phyloP scores from a whole-genome alignment of 441 rosid genomes.

The Croton setiger region DNA sequence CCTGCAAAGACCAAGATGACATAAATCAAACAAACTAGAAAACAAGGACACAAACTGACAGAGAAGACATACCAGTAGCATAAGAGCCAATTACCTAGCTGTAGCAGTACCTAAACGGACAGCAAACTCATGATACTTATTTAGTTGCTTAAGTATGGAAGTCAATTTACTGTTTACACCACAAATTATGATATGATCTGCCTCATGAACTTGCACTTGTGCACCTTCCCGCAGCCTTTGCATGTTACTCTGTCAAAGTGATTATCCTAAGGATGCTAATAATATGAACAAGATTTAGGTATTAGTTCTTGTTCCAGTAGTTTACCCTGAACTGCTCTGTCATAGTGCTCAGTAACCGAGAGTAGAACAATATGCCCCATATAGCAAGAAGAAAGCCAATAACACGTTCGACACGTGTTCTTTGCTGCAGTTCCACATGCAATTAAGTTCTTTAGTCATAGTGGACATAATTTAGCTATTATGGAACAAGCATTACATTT shows the following conservation, averaged over 20 bases:
- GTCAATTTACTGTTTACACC: slow-evolving; percentile 80
- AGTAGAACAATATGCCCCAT: slow-evolving; percentile 95
- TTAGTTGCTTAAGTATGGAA: slow-evolving; percentile 81
- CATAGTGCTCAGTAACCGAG: slow-evolving; percentile 95
- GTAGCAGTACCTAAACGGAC: slow-evolving; percentile 96
- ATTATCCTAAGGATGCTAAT: slow-evolving; percentile 23
- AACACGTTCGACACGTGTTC: slow-evolving; percentile 79
- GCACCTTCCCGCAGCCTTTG: slow-evolving; percentile 95
- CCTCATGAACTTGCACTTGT: slow-evolving; percentile 87
- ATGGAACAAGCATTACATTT: slow-evolving; percentile 13
- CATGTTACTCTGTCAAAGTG: slow-evolving; percentile 71
- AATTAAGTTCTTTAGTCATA: slow-evolving; percentile 27
- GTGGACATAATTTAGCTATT: slow-evolving; percentile 14
- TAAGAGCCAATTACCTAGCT: slow-evolving; percentile 54
- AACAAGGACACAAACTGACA: not conserved
- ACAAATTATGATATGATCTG: slow-evolving; percentile 88
- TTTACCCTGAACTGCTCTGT: slow-evolving; percentile 92
- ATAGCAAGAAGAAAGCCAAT: slow-evolving; percentile 85
- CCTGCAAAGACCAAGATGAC: slow-evolving; percentile 41
- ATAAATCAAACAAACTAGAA: slow-evolving; percentile 24
- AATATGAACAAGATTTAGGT: slow-evolving; percentile 12
- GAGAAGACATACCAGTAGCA: slow-evolving; percentile 12
- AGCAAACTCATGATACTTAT: slow-evolving; percentile 85
- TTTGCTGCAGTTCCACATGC: slow-evolving; percentile 69
- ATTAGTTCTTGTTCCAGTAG: slow-evolving; percentile 21